Base-by-base conservation (phyloP, 495 filamentous ascomycete species). In the Pseudomonodictys pantanalensis region DNA sequence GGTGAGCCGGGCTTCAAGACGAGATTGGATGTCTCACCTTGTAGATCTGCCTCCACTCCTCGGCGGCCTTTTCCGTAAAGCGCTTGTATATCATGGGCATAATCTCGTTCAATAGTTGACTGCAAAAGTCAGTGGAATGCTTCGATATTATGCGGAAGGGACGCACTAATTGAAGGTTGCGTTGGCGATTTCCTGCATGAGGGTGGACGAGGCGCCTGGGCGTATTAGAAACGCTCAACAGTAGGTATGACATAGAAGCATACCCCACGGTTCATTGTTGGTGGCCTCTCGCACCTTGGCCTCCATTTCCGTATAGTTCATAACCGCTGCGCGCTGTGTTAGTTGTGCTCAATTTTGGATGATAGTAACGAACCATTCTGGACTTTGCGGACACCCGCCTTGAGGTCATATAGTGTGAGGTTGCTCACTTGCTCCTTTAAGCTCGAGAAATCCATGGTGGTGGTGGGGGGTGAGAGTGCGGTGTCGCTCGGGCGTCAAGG, bases 261-360 rank as follows among this genome's bases (percentile, higher is more conserved):
- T 42, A 66, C 64, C 64, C 64, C 64, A 67, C 10, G 64, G 64
- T 25, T 67, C 65, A 43, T 61, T 58, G 43, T 50, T 66, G 52
- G 62, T 56, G 11, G 64, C 64, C 51, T 67, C 64, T 25, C 41
- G 63, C 62, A 93, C 91, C 89, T 97, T 99, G 52, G 91, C 78
- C 76, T 99, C 93, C 92, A 97, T 97, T 72, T 97, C 93, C n/a
- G 93, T 98, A 73, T 92, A 97, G 75, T 97, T 98, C 93, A 97
- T 97, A 38, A 98, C 92, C 62, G 91, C 92, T 97, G 68, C 52
- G 50, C 33, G 41, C 42, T 50, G 25, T 2, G 24, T 67, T 51
- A 68, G 56, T 56, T 65, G 62, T 44, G 22, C 32, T 29, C 5
- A 15, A 41, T n/a, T 35, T 65, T 39, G 45, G 45, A 51, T 12